Conservation (phyloP, 352 stramenopile genomes). For the Elongisporangium undulatum region DNA sequence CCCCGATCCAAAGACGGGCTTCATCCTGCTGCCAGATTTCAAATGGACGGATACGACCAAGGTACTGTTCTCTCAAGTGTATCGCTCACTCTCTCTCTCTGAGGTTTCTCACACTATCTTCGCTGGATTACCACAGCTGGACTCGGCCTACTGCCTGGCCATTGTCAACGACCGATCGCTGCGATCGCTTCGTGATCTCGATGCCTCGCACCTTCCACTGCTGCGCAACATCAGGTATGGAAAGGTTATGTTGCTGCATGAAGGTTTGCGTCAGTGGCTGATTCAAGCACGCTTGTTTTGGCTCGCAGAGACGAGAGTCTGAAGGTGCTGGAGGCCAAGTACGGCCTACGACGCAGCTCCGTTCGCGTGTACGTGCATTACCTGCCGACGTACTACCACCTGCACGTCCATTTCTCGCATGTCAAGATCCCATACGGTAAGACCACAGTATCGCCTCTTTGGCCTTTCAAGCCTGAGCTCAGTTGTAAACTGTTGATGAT, state of each 20-base stretch:
- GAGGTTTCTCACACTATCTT: background rate
- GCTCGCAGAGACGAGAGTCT: constrained; percentile 51
- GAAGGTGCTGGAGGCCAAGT: constrained; percentile 44
- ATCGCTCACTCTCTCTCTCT: background rate
- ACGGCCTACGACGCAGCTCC: constrained; percentile 42
- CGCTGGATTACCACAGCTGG: constrained; percentile 30
- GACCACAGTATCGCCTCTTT: background rate
- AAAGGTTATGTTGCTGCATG: background rate
- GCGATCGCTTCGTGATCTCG: constrained; percentile 73
- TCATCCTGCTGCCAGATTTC: constrained; percentile 79
- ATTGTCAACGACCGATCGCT: constrained; percentile 75
- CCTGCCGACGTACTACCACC: constrained; percentile 87
- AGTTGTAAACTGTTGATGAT: background rate
- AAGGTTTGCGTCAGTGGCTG: background rate
- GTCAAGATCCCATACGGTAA: constrained; percentile 76
- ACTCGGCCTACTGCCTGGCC: constrained; percentile 78
- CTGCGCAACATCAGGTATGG: constrained; percentile 69
- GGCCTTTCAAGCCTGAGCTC: background rate
- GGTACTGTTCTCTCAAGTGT: constrained; percentile 18
- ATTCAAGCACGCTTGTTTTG: background rate
- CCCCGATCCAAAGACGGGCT: constrained; percentile 50
- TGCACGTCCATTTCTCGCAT: constrained; percentile 86
- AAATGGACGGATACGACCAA: constrained; percentile 78
- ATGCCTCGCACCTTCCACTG: constrained; percentile 50
- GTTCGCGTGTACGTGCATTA: constrained; percentile 87